Base-by-base conservation (phyloP, 1,139 yeast species). In the Blastobotrys buckinghamii region DNA sequence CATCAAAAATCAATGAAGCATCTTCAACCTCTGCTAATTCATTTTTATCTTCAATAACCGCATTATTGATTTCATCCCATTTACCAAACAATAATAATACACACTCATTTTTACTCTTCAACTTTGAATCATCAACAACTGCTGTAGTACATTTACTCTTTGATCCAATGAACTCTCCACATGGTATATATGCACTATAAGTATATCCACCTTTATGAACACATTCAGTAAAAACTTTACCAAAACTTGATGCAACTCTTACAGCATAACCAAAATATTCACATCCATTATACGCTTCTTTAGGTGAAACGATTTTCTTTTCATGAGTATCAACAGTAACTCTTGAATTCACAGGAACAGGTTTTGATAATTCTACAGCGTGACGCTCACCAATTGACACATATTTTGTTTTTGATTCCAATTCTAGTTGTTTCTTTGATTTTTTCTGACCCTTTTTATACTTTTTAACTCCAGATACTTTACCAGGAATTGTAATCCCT, bases 271-370 rank as follows among this genome's bases (percentile, higher is more conserved):
- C 96, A 65, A 81, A 85, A 4, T 71, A 50, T 17, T 66, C 68
- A 3, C 67, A 59, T 22, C 24, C 24, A 1, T 85, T 86, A 61
- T 86, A 87, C 0, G 95, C 95, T 45, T 77, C 79, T 16, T 69
- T 57, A 3, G 95, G 89, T 1, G 90, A 78, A 0, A 86, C 94
- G 7, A 87, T 78, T 49, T 76, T 76, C 50, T 74, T 75, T 29
- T 76, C 76, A 48, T 77, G 72, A 29, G 79, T 60, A 60, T 89
- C 89, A 1, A 89, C 88, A 0, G 95, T 86, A 6, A 89, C 96
- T 55, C 96, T 70, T 6, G 84, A 86, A 58, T 84, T 81, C 0
- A 79, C 77, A 1, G 96, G 96, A 1, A 87, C 81, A 53, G 81
- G 81, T 52, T 78, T 79, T n/a, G 51, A 47, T 50, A 89, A 71